Conservation (phyloP, 2,329 filamentous ascomycete genomes). For the Exophiala mesophila region DNA sequence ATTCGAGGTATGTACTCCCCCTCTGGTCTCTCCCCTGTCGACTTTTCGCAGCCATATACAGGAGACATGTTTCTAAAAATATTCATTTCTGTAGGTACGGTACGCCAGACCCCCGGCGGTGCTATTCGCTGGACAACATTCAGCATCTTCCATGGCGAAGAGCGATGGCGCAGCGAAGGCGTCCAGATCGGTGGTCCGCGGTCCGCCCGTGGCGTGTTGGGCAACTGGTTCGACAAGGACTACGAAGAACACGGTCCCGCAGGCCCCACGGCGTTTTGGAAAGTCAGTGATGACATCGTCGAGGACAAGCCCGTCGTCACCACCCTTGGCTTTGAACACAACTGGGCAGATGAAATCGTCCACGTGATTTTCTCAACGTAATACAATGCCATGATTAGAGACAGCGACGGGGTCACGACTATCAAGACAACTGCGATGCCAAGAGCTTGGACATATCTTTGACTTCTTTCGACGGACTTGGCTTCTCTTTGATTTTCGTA, state of each 20-base stretch:
- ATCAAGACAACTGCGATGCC: no score
- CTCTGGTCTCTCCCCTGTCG: not conserved
- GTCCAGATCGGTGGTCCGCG: conserved; percentile 66
- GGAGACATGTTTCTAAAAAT: not conserved
- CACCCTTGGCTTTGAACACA: not conserved
- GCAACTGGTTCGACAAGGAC: conserved; percentile 76
- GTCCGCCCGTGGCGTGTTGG: conserved; percentile 63
- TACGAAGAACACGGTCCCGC: conserved; percentile 64
- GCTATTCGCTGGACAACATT: conserved; percentile 71
- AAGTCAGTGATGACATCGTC: conserved; percentile 52
- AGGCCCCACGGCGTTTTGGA: conserved; percentile 75
- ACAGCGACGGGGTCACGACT: no score
- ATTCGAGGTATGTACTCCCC: conserved; percentile 51
- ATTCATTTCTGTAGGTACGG: conserved; percentile 44
- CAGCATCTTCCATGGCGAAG: conserved; percentile 60
- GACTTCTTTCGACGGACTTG: no score
- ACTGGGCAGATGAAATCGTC: not conserved
- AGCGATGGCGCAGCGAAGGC: conserved; percentile 71
- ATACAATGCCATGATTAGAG: no score
- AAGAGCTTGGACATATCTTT: no score
- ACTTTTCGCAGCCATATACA: not conserved
- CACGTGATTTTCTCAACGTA: not conserved
- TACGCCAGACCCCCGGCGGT: conserved; percentile 62
- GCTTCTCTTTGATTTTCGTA: no score
- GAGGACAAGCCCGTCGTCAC: conserved; percentile 14